Percentiles rank a stretch among this genome's conserved stretches.
Conservation (phyloP, 73 alveolate genomes). For the Paraurostyla sp. region DNA sequence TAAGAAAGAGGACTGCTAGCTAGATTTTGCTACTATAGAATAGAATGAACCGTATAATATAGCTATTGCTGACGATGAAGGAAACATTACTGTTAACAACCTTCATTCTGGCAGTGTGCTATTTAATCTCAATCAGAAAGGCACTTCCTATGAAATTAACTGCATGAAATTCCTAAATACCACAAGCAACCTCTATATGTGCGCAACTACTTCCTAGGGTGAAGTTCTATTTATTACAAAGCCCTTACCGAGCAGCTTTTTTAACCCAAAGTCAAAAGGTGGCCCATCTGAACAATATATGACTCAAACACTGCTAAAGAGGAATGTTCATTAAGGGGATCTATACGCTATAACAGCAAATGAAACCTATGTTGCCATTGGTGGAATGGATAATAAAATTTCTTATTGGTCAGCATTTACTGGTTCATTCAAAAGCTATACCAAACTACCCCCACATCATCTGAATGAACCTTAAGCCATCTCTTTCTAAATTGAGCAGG, state of each 20-base stretch:
- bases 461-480: not conserved
- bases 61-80: conserved; percentile 41
- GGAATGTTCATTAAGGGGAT: conserved; percentile 39
- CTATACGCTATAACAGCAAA: conserved; percentile 30
- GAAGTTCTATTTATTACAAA: conserved; percentile 27
- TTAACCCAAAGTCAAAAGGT: conserved; percentile 32
- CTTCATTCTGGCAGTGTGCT: conserved; percentile 26
- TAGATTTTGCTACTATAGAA: conserved; percentile 12
- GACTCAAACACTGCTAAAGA: conserved; percentile 14
- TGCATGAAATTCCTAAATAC: not conserved
- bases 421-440: conserved; percentile 34
- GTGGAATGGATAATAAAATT: conserved; percentile 59
- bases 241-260: not conserved
- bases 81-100: conserved; percentile 29
- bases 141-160: not conserved
- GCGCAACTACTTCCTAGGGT: conserved; percentile 38
- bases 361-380: conserved; percentile 36
- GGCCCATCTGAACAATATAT: conserved; percentile 18
- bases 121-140: not conserved
- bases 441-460: not conserved
- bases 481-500: not conserved
- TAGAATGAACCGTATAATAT: not conserved
- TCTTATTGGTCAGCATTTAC: conserved; percentile 58
- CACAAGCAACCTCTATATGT: not conserved
- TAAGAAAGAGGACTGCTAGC: not conserved